Conservation (phyloP, 257 asterid species). For the Coffea canephora region DNA sequence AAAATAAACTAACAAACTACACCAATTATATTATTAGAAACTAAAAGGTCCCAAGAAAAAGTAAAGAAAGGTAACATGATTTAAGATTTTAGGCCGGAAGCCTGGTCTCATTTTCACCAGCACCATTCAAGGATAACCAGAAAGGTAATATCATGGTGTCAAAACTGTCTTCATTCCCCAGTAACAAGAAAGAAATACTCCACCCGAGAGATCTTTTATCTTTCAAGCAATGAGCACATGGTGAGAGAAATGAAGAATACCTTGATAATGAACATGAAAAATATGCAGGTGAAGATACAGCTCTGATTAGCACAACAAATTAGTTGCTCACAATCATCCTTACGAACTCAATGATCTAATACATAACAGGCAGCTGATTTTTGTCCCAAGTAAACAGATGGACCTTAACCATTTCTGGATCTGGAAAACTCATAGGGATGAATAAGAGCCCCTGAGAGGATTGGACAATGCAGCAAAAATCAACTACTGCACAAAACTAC, state of each 20-base stretch:
- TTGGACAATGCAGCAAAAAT: not conserved
- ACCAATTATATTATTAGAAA: not conserved
- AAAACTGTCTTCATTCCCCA: not conserved
- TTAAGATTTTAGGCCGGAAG: not conserved
- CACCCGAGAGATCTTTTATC: not conserved
- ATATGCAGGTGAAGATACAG: not conserved
- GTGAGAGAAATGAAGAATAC: not conserved
- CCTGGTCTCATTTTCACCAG: not conserved
- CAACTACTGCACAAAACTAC: not conserved
- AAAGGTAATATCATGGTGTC: not conserved
- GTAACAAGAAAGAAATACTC: not conserved
- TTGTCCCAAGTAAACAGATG: slow-evolving; percentile 1
- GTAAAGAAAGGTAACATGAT: not conserved
- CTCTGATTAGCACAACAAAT: not conserved
- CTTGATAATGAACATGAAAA: not conserved
- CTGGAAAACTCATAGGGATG: slow-evolving; percentile 14
- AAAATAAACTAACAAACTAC: not conserved
- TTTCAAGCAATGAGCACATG: not conserved
- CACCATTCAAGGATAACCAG: not conserved
- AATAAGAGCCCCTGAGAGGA: not conserved
- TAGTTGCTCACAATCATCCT: not conserved
- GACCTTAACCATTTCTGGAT: not conserved
- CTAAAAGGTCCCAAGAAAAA: not conserved
- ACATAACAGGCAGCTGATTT: not conserved
- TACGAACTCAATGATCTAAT: not conserved